Percentiles rank a stretch among this genome's conserved stretches.
phyloP scores from a whole-genome alignment of 192 early-diverging fungal genomes.

The Coemansia sp. region DNA sequence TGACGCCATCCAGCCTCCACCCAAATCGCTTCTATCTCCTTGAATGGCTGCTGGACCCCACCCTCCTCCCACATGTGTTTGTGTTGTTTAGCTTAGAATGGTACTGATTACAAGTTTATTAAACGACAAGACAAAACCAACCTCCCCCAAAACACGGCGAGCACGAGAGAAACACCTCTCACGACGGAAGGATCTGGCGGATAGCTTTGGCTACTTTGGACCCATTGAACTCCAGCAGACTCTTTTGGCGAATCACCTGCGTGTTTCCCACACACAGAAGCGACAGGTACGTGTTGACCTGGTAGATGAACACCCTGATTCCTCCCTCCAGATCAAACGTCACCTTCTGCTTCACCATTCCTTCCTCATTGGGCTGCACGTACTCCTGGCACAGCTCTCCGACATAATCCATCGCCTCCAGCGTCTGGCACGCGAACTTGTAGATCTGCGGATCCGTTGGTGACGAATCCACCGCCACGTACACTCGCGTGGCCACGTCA shows the following conservation, averaged over 20 bases:
- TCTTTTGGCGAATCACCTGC: constrained; percentile 29
- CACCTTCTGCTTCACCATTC: constrained; percentile 22
- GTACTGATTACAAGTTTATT: background rate
- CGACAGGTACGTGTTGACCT: constrained; percentile 33
- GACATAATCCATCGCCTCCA: constrained; percentile 88
- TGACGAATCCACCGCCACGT: constrained; percentile 92
- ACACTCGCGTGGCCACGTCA: constrained; percentile 85
- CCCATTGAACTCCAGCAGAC: constrained; percentile 49
- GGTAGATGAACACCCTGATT: constrained; percentile 36
- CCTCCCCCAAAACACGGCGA: background rate
- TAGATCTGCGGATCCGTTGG: constrained; percentile 88
- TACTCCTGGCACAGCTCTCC: constrained; percentile 62
- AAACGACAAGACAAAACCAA: no score
- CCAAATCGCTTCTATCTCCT: no score
- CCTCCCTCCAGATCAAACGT: constrained; percentile 25
- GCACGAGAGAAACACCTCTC: background rate
- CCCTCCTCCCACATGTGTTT: no score
- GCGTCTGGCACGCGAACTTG: constrained; percentile 92
- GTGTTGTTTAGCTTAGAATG: no score
- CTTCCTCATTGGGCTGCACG: constrained; percentile 14
- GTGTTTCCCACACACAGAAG: constrained; percentile 37
- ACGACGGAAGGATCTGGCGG: constrained; percentile 37
- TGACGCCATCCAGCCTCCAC: no score
- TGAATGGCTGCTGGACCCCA: no score
- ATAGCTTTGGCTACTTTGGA: constrained; percentile 50